Evolutionary conservation across 164 flowering plant species (phyloP), one percentile per base, ranked within the genome.

Genomic region (Tinospora cordifolia): DNA sequence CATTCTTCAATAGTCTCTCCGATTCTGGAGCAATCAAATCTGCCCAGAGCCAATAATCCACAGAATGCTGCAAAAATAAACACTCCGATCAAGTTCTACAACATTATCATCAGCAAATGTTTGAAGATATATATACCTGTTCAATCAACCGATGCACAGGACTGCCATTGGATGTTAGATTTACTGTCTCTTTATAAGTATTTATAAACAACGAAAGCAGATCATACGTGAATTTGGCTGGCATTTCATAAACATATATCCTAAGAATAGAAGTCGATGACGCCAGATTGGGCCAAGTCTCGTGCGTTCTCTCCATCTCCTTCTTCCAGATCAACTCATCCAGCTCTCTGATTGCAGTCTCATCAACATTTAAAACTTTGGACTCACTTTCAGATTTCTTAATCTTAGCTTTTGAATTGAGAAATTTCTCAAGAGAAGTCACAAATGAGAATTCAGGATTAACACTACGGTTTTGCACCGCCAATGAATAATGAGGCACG

Each of bases 31-130:
- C 90, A 69, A 92, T 87, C 85, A 93, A 77, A 76, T 93, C 98
- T 58, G 89, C 96, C 98, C 98, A 93, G 39, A 93, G 83, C 98
- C 98, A 93, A 73, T 87, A 93, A 78, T 93, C 98, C 64, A 93
- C 75, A 6, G 98, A 92, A 83, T 94, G 98, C 97, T 91, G 89
- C 83, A 81, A 26, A 57, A n/a, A 65, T 4, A 60, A 47, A 22
- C 10, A 49, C 25, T 40, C 69, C 69, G 30, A 5, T 10, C 38
- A 49, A 51, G 9, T 15, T 15, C 8, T 51, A 3, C 13, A 51
- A 51, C 17, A 51, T 51, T 51, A 51, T 6, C 21, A 0, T 22
- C 17, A 17, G 8, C 46, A 51, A 51, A 51, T n/a, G n/a, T 51
- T 51, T 51, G 21, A 51, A 17, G 19, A n/a, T n/a, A 22, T 46